A percentile compares a stretch with the other conserved stretches of the same genome.
phyloP scores from a whole-genome alignment of 2,329 filamentous ascomycete genomes.

The Hypoxylon sp. region DNA sequence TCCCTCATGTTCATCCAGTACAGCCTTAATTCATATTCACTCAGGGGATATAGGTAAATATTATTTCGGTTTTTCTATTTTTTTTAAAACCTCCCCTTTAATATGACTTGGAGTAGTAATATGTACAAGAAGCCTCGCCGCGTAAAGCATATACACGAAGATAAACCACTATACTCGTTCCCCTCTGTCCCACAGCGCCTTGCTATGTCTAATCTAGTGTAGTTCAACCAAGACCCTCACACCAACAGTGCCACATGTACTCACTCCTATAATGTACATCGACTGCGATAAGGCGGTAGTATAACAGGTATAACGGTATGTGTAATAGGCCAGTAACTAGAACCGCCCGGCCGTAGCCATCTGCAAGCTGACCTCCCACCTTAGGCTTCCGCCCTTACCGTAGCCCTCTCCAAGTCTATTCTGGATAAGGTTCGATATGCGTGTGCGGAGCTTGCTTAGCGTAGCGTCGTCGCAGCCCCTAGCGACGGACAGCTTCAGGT shows the following conservation, averaged over 20 bases:
- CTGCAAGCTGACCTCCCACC: slow-evolving; percentile 95
- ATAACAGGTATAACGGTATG: not conserved
- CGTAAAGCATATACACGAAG: slow-evolving; percentile 30
- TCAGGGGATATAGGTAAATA: slow-evolving; percentile 7
- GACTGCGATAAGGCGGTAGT: not conserved
- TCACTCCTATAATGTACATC: slow-evolving; percentile 9
- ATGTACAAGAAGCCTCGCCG: slow-evolving; percentile 23
- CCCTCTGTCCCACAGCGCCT: not conserved
- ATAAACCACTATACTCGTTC: slow-evolving; percentile 15
- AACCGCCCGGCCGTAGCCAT: slow-evolving; percentile 60
- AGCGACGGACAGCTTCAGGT: slow-evolving; percentile 80
- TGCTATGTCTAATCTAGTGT: slow-evolving; percentile 19
- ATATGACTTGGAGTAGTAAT: slow-evolving; percentile 11
- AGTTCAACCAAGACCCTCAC: slow-evolving; percentile 9
- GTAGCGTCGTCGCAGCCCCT: slow-evolving; percentile 75
- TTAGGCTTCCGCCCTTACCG: slow-evolving; percentile 79
- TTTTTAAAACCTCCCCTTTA: slow-evolving; percentile 7
- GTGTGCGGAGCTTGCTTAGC: slow-evolving; percentile 77
- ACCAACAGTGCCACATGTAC: not conserved
- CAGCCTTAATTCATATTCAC: not conserved
- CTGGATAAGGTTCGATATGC: slow-evolving; percentile 81
- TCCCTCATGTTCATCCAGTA: no score
- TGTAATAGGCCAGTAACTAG: slow-evolving; percentile 8
- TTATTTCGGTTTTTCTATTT: not conserved
- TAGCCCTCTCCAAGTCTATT: slow-evolving; percentile 90